Evolutionary conservation across 768 basidiomycete species (phyloP).

Genomic region (Leucosporidium yakuticum): DNA sequence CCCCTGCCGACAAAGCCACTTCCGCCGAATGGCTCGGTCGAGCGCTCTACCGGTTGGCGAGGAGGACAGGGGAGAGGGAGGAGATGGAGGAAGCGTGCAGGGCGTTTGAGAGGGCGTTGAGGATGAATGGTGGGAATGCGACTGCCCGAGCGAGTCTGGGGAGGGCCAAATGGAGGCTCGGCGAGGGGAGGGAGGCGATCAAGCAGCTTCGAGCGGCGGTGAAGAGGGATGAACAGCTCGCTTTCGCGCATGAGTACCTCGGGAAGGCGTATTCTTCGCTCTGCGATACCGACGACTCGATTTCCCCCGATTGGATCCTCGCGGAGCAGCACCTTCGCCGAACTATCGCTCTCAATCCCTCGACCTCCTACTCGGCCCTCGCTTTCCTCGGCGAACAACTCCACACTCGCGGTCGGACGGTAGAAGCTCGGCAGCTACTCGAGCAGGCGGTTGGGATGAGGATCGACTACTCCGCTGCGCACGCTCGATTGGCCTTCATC

Average conservation of each 20-base stretch:
- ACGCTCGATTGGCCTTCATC: slow-evolving; percentile 26
- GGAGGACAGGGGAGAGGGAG: background rate
- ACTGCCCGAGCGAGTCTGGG: slow-evolving; percentile 16
- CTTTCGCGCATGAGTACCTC: slow-evolving; percentile 24
- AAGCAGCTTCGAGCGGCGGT: slow-evolving; percentile 9
- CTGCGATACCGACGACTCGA: no score
- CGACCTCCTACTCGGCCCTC: background rate
- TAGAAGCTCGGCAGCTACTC: background rate
- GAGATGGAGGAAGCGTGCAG: background rate
- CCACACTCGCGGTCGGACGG: background rate
- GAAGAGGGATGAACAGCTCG: slow-evolving; percentile 11
- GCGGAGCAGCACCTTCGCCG: slow-evolving; percentile 21
- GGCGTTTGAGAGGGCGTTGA: slow-evolving; percentile 15
- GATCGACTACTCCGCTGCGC: slow-evolving; percentile 23
- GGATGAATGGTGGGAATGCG: slow-evolving; percentile 8
- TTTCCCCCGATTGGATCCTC: background rate
- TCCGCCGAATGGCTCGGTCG: slow-evolving; percentile 22
- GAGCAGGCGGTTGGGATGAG: slow-evolving; percentile 5
- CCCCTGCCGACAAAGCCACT: slow-evolving; percentile 1
- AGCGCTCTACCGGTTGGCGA: slow-evolving; percentile 13
- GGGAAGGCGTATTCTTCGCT: slow-evolving; percentile 11
- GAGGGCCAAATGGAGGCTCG: slow-evolving; percentile 1
- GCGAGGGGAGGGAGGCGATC: slow-evolving; percentile 10
- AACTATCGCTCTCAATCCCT: slow-evolving; percentile 12
- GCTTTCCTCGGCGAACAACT: slow-evolving; percentile 30